phyloP scores from a whole-genome alignment of 345 rosid genomes.

The Lagerstroemia speciosa region DNA sequence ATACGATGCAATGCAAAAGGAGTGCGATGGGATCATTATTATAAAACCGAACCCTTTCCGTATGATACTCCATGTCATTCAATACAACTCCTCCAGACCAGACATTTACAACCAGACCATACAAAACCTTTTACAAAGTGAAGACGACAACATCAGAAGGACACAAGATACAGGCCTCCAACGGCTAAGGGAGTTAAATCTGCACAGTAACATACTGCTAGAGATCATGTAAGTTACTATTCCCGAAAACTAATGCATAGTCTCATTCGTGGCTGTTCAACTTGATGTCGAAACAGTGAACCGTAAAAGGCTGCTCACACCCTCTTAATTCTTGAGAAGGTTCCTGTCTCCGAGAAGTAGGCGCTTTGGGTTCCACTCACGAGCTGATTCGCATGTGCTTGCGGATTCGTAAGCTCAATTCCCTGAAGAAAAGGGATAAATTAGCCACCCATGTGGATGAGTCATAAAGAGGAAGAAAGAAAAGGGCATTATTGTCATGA shows the following conservation, averaged over 20 bases:
- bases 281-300: background rate
- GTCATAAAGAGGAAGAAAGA: background rate
- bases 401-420: conserved; percentile 83
- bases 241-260: background rate
- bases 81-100: background rate
- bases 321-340: conserved; percentile 81
- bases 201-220: background rate
- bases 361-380: conserved; percentile 91
- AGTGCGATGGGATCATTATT: too few species aligned
- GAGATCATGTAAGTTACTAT: background rate
- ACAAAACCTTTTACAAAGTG: too few species aligned
- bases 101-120: background rate
- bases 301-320: background rate
- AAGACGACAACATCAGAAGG: background rate
- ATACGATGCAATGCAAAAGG: too few species aligned
- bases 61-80: background rate
- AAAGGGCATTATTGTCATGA: background rate
- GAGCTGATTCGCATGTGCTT: conserved; percentile 63
- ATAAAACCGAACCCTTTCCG: too few species aligned
- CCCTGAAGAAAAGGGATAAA: conserved; percentile 33
- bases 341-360: conserved; percentile 82
- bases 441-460: background rate
- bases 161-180: background rate
- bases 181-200: background rate
- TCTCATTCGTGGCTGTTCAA: background rate